These are phyloP conservation scores for Fusarium pseudocircinatum DNA, from an alignment of 2,329 filamentous ascomycete species.

Conservation along the genomic window DNA sequence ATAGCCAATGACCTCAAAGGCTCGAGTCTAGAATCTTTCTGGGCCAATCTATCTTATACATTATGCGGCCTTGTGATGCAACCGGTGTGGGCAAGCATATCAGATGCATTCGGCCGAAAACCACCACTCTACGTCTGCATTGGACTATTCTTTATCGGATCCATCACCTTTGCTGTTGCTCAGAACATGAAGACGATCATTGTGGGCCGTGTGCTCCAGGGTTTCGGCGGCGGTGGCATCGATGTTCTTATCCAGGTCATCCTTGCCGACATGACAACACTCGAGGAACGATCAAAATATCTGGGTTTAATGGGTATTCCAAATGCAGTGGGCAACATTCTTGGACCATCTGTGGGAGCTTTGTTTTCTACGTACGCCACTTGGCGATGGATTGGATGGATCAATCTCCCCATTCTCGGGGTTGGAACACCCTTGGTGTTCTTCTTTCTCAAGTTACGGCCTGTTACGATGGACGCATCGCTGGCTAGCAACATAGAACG, in stretches of 20 bases:
- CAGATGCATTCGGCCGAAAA: constrained; percentile 15
- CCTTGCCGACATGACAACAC: constrained; percentile 10
- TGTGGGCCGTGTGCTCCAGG: constrained; percentile 9
- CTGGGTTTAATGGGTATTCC: constrained; percentile 10
- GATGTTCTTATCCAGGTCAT: constrained; percentile 12
- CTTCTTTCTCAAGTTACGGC: constrained; percentile 11
- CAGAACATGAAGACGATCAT: constrained; percentile 10
- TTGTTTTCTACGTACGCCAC: not conserved
- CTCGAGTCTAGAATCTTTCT: constrained; percentile 14
- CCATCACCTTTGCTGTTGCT: constrained; percentile 10
- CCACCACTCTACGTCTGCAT: constrained; percentile 10
- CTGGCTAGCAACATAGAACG: constrained; percentile 1
- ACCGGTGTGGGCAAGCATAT: constrained; percentile 15
- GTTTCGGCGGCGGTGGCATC: constrained; percentile 12
- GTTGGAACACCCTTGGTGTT: constrained; percentile 5
- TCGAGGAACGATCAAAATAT: constrained; percentile 4
- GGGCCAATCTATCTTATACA: constrained; percentile 14
- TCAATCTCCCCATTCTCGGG: constrained; percentile 8
- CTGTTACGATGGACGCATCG: not conserved
- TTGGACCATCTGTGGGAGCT: not conserved
- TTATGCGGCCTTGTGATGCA: constrained; percentile 19
- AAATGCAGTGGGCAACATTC: constrained; percentile 6
- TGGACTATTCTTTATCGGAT: not conserved
- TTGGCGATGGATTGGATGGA: constrained; percentile 22
- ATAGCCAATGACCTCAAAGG: constrained; percentile 18